Evolutionary conservation across 2,329 filamentous ascomycete genomes (phyloP).

Genomic region (Aspergillus quadrilineatus): DNA sequence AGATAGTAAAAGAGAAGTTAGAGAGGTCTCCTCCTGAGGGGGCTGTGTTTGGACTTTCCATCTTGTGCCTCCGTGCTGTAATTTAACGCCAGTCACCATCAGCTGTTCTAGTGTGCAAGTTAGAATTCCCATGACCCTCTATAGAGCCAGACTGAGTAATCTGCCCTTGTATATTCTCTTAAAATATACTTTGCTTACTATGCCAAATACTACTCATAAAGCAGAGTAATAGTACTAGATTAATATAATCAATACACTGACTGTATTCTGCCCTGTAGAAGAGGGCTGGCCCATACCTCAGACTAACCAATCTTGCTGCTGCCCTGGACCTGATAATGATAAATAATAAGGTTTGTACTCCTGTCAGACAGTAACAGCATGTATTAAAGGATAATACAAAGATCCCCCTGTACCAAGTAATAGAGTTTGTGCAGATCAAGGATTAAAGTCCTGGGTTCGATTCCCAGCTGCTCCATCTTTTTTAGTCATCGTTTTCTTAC

Average conservation of each 20-base stretch:
- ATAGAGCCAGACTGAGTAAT: no score
- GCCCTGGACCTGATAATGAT: conserved; percentile 52
- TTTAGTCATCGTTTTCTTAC: no score
- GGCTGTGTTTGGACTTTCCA: no score
- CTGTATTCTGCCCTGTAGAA: conserved; percentile 27
- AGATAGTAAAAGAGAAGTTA: no score
- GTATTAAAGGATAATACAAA: conserved; percentile 10
- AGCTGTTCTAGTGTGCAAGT: no score
- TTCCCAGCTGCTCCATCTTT: no score
- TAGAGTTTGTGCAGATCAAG: background rate
- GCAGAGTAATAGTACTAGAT: conserved; percentile 27
- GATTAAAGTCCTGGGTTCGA: background rate
- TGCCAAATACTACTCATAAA: conserved; percentile 24
- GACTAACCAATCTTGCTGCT: conserved; percentile 11
- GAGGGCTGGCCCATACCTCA: conserved; percentile 22
- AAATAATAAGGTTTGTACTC: conserved; percentile 39
- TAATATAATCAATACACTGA: conserved; percentile 26
- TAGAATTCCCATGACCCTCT: no score
- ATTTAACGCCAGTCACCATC: no score
- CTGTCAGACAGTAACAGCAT: conserved; percentile 37
- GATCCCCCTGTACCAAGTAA: conserved; percentile 14
- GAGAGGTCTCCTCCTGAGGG: no score
- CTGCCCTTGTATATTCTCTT: background rate
- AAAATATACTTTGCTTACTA: conserved; percentile 22
- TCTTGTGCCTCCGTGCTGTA: no score